Percentiles rank a stretch among this genome's conserved stretches.
phyloP scores from a whole-genome alignment of 768 basidiomycete genomes.

The Lactarius hengduanensis region DNA sequence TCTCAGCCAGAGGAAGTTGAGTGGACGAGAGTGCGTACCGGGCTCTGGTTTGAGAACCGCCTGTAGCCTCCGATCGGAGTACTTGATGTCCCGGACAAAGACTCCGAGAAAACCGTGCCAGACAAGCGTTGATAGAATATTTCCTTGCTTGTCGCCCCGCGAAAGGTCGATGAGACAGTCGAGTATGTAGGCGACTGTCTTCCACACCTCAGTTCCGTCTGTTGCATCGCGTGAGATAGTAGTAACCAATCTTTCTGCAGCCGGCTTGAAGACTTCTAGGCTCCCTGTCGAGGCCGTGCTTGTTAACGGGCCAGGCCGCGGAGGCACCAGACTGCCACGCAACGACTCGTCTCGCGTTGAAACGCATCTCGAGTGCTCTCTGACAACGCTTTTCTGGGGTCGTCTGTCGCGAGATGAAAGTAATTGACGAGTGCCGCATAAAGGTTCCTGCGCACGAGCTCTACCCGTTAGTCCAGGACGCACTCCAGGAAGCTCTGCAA shows the following conservation, averaged over 20 bases:
- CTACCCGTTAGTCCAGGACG: constrained; percentile 71
- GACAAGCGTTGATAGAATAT: constrained; percentile 55
- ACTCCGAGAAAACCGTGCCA: constrained; percentile 77
- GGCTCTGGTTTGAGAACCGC: constrained; percentile 86
- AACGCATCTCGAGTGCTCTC: constrained; percentile 7
- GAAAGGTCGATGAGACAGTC: constrained; percentile 78
- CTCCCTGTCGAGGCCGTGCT: constrained; percentile 48
- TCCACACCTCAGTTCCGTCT: constrained; percentile 96
- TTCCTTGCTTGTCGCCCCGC: constrained; percentile 64
- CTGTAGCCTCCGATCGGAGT: constrained; percentile 71
- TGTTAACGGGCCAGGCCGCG: constrained; percentile 29
- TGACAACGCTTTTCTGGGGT: constrained; percentile 18
- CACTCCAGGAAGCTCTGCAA: constrained; percentile 74
- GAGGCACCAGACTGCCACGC: constrained; percentile 29
- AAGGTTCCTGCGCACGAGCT: constrained; percentile 91
- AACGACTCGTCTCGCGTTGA: constrained; percentile 27
- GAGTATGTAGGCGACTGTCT: constrained; percentile 90
- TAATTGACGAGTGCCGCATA: constrained; percentile 91
- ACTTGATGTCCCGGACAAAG: constrained; percentile 83
- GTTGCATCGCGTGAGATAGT: constrained; percentile 87
- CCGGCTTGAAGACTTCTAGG: constrained; percentile 61
- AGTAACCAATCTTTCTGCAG: constrained; percentile 68
- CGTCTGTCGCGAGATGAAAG: constrained; percentile 60
- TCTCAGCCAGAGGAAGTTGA: neutral
- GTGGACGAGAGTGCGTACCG: constrained; percentile 47